Evolutionary conservation across 1,139 yeast genomes (phyloP), one percentile per base, ranked within the genome.

Genomic region (Kodamaea derodonti): DNA sequence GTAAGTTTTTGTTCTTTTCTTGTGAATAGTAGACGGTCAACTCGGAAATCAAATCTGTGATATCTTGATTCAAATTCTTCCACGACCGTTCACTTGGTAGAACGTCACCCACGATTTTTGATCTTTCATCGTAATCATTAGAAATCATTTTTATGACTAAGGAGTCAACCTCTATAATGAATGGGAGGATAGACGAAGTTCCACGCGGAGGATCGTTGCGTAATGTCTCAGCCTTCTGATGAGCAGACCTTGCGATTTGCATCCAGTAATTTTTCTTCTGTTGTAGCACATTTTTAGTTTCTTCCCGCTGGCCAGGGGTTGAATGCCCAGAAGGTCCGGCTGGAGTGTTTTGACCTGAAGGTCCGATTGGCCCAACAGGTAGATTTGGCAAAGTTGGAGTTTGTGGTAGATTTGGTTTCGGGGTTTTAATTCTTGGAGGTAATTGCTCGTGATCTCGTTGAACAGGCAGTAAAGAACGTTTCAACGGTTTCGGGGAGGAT

Each of bases 71-170:
- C 18, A 66, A 43, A 4, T 38, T 28, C 28, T 48, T 54, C 75
- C 75, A 69, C 20, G 56, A 52, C 32, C 66, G 46, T 40, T 63
- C 70, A 43, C 60, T 57, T 2, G 66, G 62, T 23, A 57, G 39
- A 2, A 54, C 48, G 14, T 49, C 54, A 26, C 49, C 46, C 1
- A 51, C 42, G 4, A 51, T 39, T 41, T 61, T 63, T 35, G 56
- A 52, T 27, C 58, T 46, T 31, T 65, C 72, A 31, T 65, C 72
- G 32, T 49, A 58, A 38, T 63, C 69, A 38, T 56, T 54, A 0
- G 67, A 47, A 3, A 66, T 53, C 40, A 60, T 54, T 31, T 52
- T 51, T 27, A 58, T 38, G 8, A 66, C 41, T 9, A 68, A 37
- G 8, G 62, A 49, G 41, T 69, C 74, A 14, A 68, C 46, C 29